phyloP scores from a whole-genome alignment of 2,329 filamentous ascomycete species.

The Xylariaceae sp. region DNA sequence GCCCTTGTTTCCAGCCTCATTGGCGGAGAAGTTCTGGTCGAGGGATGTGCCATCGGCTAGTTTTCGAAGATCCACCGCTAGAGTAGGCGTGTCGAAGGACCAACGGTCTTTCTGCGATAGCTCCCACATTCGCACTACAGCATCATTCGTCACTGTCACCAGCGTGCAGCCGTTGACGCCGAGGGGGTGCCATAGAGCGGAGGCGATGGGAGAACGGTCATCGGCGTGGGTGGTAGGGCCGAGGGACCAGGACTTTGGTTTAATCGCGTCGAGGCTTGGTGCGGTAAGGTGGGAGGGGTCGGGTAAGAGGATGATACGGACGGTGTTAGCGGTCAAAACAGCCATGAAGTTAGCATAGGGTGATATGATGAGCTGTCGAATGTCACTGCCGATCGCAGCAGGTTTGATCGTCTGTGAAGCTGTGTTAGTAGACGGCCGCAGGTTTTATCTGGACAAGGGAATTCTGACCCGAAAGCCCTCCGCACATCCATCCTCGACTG shows the following conservation, averaged over 20 bases:
- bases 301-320: conserved; percentile 82
- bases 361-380: conserved; percentile 79
- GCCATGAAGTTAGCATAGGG: conserved; percentile 77
- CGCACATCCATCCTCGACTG: conserved; percentile 26
- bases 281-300: conserved; percentile 70
- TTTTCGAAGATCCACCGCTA: conserved; percentile 84
- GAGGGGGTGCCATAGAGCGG: conserved; percentile 87
- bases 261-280: conserved; percentile 62
- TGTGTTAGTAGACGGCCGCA: conserved; percentile 7
- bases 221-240: conserved; percentile 89
- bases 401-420: conserved; percentile 62
- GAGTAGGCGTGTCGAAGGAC: conserved; percentile 77
- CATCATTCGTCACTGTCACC: conserved; percentile 83
- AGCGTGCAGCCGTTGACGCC: conserved; percentile 75
- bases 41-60: conserved; percentile 76
- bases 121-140: conserved; percentile 86
- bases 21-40: conserved; percentile 76
- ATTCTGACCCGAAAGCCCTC: conserved; percentile 44
- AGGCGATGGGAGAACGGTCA: conserved; percentile 72
- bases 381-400: conserved; percentile 71
- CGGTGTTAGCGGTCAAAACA: conserved; percentile 78
- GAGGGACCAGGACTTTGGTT: conserved; percentile 82
- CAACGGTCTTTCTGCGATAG: conserved; percentile 75
- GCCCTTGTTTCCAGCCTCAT: conserved; percentile 65
- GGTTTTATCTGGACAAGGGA: neutral